Base-by-base conservation (phyloP, 176 grass and related monocot species). In the Aechmea fasciata region DNA sequence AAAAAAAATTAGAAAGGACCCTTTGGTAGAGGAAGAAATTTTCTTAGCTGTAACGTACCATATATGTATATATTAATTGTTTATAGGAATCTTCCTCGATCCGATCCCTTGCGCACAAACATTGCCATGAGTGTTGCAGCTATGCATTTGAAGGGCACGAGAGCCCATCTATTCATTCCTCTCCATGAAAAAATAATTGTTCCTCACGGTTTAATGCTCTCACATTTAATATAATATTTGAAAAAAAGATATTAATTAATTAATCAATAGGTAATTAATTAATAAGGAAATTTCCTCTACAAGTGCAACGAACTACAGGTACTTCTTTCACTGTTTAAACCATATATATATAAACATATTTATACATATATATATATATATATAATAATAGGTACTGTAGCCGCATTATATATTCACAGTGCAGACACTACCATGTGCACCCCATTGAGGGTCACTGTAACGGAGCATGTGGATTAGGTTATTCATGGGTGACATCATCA, bases 401-500 rank as follows among this genome's bases (percentile, higher is more conserved):
- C 11, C 48, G 10, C 22, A 28, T 13, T 51, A n/a, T n/a, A n/a
- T n/a, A 24, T 22, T 3, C 13, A 10, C 11, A 19, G 29, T 70
- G 68, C 68, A 70, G 68, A 53, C 50, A 29, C 68, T 15, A 53
- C 51, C 23, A 70, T 70, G 68, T 70, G 49, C 68, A 53, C 9
- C 49, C 15, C 13, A 28, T n/a, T n/a, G n/a, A 50, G 10, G 51
- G 49, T 68, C 65, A 9, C 18, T 68, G 41, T 50, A 69, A n/a
- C 1, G 11, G 47, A 17, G 17, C 68, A 29, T 70, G 68, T 14
- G 49, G 49, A 53, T 49, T 49, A 49, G 33, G 9, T 49, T 20
- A 64, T 64, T 47, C 33, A 47, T 47, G 33, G 65, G 13, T 52
- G 49, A 47, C 48, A 51, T 13, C 48, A 51, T 13, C 68, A 69